Base-by-base conservation (phyloP, 1,284 basidiomycete genomes). In the Thelephora terrestris region DNA sequence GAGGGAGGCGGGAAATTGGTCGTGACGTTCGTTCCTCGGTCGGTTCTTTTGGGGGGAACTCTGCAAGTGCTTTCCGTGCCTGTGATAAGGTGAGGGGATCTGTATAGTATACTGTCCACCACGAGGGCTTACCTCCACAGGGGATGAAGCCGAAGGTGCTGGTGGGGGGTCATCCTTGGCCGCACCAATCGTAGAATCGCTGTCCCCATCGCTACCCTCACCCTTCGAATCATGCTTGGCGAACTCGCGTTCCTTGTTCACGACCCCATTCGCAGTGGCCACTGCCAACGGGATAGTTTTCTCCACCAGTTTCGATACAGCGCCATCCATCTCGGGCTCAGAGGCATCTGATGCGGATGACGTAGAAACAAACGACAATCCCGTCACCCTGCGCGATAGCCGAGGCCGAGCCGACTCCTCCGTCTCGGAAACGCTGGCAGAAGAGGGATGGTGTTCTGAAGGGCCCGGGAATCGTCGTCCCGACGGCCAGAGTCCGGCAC, bases 141-240 rank as follows among this genome's bases (percentile, higher is more conserved):
- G 40, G 9, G 56, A 55, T 2, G 52, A 50, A 4, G 53, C 58
- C 24, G 55, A 55, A 17, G 29, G 29, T 32, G 62, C 64, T 3
- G 62, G 50, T 24, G 53, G 48, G 12, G 57, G 57, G 24, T 70
- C 70, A 21, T 71, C 70, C 51, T 71, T 71, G 21, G 71, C 66
- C 2, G 85, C 89, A n/a, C 84, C 89, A 49, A 94, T 91, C 1
- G 91, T 95, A 9, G 90, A 93, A 60, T 95, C 91, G 59, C 86
- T 92, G 40, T 91, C 91, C 3, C 73, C 70, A 53, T 81, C 82
- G 6, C 76, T 74, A 52, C 58, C 63, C 5, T 46, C 25, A 4
- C 9, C 29, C 29, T 32, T 32, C 29, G 12, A 32, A 32, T 6
- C 21, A 1, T 52, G 25, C 16, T 27, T 50, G 51, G 7, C 21